A percentile compares a stretch with the other conserved stretches of the same genome.
Evolutionary conservation across 495 filamentous ascomycete species (phyloP).

Genomic region (Xylaria curta): DNA sequence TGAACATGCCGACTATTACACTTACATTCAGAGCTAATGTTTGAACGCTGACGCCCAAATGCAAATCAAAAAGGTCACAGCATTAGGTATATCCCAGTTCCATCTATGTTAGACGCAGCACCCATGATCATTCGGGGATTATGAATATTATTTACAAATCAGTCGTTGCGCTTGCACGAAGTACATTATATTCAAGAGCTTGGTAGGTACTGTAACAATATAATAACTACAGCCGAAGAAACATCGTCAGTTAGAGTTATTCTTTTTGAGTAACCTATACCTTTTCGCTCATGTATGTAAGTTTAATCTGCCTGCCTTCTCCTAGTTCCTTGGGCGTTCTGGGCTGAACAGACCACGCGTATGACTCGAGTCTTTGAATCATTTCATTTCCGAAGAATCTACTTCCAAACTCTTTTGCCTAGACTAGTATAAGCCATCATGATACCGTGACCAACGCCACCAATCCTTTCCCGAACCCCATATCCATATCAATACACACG

Average conservation of each 20-base stretch:
- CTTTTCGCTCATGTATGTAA: background rate
- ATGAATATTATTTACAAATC: too few species aligned
- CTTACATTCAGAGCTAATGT: too few species aligned
- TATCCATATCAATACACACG: background rate
- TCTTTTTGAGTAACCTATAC: background rate
- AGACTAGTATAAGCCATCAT: background rate
- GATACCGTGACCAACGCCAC: constrained; percentile 8
- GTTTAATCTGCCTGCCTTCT: background rate
- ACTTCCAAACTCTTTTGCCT: background rate
- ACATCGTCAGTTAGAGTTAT: background rate
- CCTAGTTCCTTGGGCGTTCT: background rate
- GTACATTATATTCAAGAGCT: too few species aligned
- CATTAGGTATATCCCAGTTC: too few species aligned
- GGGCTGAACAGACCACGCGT: background rate
- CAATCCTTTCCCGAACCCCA: background rate
- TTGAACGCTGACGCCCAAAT: too few species aligned
- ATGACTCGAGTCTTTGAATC: background rate
- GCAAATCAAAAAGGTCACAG: too few species aligned
- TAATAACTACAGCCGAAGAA: background rate
- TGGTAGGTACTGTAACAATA: background rate
- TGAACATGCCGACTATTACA: too few species aligned
- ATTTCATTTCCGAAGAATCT: constrained; percentile 1
- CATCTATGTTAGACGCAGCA: too few species aligned
- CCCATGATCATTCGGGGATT: too few species aligned
- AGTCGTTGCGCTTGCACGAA: too few species aligned